A percentile compares a stretch with the other conserved stretches of the same genome.
Evolutionary conservation across 352 stramenopile species (phyloP).

Genomic region (Poterioochromonas sp.): DNA sequence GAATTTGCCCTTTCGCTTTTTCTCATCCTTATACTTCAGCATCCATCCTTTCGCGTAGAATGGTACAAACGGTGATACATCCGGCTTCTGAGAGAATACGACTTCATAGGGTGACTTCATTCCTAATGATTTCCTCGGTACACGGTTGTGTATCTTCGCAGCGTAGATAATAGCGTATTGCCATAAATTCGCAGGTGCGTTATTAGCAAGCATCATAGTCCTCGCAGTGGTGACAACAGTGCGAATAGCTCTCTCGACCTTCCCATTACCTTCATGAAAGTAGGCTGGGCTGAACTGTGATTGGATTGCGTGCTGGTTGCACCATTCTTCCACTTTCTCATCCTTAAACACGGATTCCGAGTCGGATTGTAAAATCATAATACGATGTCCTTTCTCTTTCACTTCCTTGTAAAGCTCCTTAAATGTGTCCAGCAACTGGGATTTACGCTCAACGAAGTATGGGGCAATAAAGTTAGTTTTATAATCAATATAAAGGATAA

Average conservation of each 20-base stretch:
- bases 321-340: background rate
- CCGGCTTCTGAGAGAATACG: background rate
- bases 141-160: background rate
- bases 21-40: conserved; percentile 4
- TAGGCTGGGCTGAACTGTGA: background rate
- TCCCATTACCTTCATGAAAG: background rate
- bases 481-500: too few species aligned
- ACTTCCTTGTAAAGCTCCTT: too few species aligned
- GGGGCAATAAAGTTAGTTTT: too few species aligned
- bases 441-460: too few species aligned
- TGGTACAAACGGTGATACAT: background rate
- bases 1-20: background rate
- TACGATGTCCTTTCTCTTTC: background rate
- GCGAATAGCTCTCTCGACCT: background rate
- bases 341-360: background rate
- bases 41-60: background rate
- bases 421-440: too few species aligned
- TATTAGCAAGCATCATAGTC: background rate
- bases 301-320: background rate
- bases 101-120: background rate
- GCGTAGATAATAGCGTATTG: conserved; percentile 1
- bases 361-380: background rate
- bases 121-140: background rate
- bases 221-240: background rate
- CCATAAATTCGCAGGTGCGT: conserved; percentile 7